Evolutionary conservation across 352 stramenopile species (phyloP), one percentile per base, ranked within the genome.

Genomic region (Globisporangium perplexum): DNA sequence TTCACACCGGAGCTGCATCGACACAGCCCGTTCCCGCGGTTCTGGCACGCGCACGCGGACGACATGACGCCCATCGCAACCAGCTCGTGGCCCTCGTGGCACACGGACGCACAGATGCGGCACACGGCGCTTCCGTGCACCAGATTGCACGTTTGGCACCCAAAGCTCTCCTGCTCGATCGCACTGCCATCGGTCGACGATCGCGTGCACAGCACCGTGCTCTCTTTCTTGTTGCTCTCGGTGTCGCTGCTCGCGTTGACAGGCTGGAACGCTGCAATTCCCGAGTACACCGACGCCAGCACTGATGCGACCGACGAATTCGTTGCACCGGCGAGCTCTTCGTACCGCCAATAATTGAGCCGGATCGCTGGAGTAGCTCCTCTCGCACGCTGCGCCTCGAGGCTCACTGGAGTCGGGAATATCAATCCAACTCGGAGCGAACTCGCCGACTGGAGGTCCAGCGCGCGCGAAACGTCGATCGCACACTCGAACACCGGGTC

Each of bases 31-130:
- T 53, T 70, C 1, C 65, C 66, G 24, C 83, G 79, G 63, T 77
- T 66, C 31, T 77, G 63, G 41, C 86, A 95, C 44, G 74, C 80
- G 50, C 86, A 95, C 30, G 78, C 80, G 26, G 75, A 80, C 11
- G 74, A 83, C 24, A 76, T 69, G 26, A 76, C 71, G 18, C 86
- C 83, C 63, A 91, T 77, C 26, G 71, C 72, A 22, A 95, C 77
- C 18, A 95, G 59, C 53, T 95, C 83, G 41, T 95, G 86, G 1
- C 80, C 78, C 58, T 90, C 71, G 30, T 95, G 86, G 41, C 86
- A 95, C 49, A 88, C 64, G 3, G 66, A 51, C n/a, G 82, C 82
- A 54, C 86, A 95, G 8, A 70, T 41, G 36, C 66, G 74, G 45
- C 85, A 95, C 18, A 95, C 62, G 5, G 68, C 64, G 47, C 60